These are phyloP conservation scores for Scutellaria galericulata DNA, from an alignment of 257 asterid genomes.

Conservation along the genomic window DNA sequence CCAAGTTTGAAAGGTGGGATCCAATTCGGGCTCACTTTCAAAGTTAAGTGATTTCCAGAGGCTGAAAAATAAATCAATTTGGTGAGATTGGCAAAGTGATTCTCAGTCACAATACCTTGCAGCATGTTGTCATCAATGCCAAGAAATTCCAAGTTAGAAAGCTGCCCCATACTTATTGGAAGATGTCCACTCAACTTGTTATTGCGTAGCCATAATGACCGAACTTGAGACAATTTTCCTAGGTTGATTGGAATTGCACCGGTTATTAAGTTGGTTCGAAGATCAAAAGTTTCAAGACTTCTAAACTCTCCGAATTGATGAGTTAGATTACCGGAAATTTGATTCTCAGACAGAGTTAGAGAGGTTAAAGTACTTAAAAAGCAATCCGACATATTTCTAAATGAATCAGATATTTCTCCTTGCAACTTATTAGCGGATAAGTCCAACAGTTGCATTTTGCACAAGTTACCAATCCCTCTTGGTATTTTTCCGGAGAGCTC, in stretches of 20 bases:
- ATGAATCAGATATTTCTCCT: conserved; percentile 37
- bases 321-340: conserved; percentile 39
- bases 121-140: background rate
- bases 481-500: conserved; percentile 42
- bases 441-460: conserved; percentile 27
- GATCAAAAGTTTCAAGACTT: conserved; percentile 13
- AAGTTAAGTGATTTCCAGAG: background rate
- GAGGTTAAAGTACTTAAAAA: conserved; percentile 21
- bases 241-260: conserved; percentile 38
- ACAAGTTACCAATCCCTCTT: conserved; percentile 29
- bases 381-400: conserved; percentile 38
- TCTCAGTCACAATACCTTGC: conserved; percentile 21
- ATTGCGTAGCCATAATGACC: background rate
- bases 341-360: background rate
- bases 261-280: conserved; percentile 16
- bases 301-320: conserved; percentile 32
- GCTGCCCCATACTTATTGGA: conserved; percentile 8
- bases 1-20: conserved; percentile 24
- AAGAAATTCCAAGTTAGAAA: background rate
- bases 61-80: background rate
- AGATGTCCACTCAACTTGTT: background rate
- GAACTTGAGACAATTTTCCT: conserved; percentile 18
- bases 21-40: conserved; percentile 1
- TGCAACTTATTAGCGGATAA: conserved; percentile 27
- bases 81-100: conserved; percentile 6